Conservation (phyloP, 2,329 filamentous ascomycete genomes). For the Cercospora berteroae region DNA sequence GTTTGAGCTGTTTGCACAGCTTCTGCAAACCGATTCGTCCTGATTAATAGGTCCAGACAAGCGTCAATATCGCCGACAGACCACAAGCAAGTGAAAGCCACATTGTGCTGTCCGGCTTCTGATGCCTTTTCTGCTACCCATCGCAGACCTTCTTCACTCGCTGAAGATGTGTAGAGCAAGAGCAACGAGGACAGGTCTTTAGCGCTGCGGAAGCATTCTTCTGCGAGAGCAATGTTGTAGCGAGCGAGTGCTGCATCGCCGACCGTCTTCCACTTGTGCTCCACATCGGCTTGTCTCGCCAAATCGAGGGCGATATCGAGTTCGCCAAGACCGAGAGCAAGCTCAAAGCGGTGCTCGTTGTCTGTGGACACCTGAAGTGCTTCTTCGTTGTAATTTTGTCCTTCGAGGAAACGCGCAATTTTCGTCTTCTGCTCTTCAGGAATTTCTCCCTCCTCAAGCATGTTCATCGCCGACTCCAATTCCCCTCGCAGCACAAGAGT, state of each 20-base stretch:
- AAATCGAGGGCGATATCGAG: conserved; percentile 83
- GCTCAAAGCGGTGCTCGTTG: conserved; percentile 92
- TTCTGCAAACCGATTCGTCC: conserved; percentile 78
- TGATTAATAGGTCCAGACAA: conserved; percentile 74
- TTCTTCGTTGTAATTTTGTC: conserved; percentile 94
- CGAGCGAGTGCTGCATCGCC: conserved; percentile 82
- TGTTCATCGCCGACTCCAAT: conserved; percentile 83
- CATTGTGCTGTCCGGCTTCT: conserved; percentile 78
- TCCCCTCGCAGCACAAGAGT: conserved; percentile 91
- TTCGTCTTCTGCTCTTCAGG: conserved; percentile 95
- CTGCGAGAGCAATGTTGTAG: conserved; percentile 85
- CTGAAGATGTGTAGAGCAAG: conserved; percentile 82
- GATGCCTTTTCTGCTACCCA: conserved; percentile 72
- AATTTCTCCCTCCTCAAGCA: conserved; percentile 68
- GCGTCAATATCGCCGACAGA: conserved; percentile 76
- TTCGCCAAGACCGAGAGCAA: conserved; percentile 78
- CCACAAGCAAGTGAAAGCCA: conserved; percentile 90
- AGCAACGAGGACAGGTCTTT: conserved; percentile 88
- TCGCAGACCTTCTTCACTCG: conserved; percentile 70
- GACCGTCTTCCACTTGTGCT: conserved; percentile 98
- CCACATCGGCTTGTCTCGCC: conserved; percentile 76
- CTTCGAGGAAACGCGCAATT: conserved; percentile 94
- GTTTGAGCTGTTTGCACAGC: conserved; percentile 91
- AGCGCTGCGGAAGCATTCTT: conserved; percentile 88
- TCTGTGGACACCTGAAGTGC: conserved; percentile 93